Evolutionary conservation across 108 stramenopile species (phyloP), one percentile per base, ranked within the genome.

Genomic region (Nitzschia palea): DNA sequence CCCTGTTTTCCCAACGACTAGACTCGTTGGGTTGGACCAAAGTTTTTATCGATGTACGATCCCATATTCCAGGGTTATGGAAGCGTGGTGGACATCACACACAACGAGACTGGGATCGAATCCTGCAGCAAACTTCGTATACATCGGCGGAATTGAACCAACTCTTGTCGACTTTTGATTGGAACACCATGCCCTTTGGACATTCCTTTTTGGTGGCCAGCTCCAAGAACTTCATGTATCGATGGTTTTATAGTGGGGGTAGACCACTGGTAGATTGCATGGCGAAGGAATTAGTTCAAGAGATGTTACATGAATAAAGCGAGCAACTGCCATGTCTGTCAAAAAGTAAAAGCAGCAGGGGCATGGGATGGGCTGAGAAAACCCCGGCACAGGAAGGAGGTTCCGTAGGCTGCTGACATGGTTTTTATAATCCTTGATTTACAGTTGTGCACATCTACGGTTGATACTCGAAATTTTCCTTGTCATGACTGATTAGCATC

Each of bases 11-110:
- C 22, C 53, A 56, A 53, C 57, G 57, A 48, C 53, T 93, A 52
- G 91, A 93, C 76, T 55, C 73, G 8, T 63, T 93, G 42, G 91
- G 91, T n/a, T 93, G 91, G 91, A 86, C 78, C 42, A 93, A 93
- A 59, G 76, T 89, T 3, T 78, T 93, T 40, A 63, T 84, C 17
- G 91, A 93, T 63, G 80, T 85, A 23, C 75, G 91, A 23, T 60
- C 64, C 43, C 50, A 70, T 34, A 81, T 83, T 47, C 84, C 72
- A 9, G 63, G 28, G 0, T 6, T 65, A 17, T 65, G 45, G 47
- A 31, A 48, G 2, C 27, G 47, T 25, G 28, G 10, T 23, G 3
- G 12, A 17, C 54, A 28, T 27, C 23, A 26, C 1, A 31, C 18
- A 32, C 47, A 28, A 55, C 17, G 53, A 3, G 27, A 9, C 53